Evolutionary conservation across 208 protist genomes (phyloP), one percentile per base, ranked within the genome.

Genomic region (Crithidia fasciculata): DNA sequence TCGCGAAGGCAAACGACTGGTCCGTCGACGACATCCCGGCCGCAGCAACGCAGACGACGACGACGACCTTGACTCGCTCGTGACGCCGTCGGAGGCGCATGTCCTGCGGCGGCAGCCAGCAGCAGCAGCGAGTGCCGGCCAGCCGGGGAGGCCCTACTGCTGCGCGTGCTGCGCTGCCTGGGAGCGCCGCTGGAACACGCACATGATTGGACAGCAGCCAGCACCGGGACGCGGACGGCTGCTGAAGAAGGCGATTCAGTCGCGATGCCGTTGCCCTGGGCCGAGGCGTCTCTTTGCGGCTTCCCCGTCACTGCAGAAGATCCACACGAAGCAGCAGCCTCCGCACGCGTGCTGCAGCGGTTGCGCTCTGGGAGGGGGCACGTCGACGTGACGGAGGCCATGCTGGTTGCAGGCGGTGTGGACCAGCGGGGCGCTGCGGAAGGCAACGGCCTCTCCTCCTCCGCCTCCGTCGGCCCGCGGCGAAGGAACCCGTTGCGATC

Each of bases 271-370:
- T 96, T 7, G 77, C 74, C 10, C 77, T 97, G n/a, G 61, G 94
- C 94, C 2, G 90, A 96, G n/a, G 72, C 88, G 91, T 18, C 91
- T 97, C 61, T 89, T 97, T 28, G 85, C 78, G 45, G 82, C 81
- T 59, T 94, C 90, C 9, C 78, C 80, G 45, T 91, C 87, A 9
- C 87, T 97, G 81, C 89, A 92, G 74, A 90, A 95, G 70, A 83
- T 96, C 19, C 87, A 97, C 88, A 95, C 90, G 13, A 90, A 88
- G 70, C 87, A 91, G 64, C n/a, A 95, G 85, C 56, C 81, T 97
- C n/a, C 4, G 94, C 92, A 8, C 83, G 89, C 18, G 69, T 96
- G 39, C 75, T 97, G 63, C 89, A 96, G 81, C 71, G 74, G 28
- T n/a, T 93, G 91, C 59, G 92, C 84, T 12, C 61, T 95, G 61